Base-by-base conservation (phyloP, 306 rosid genomes). In the Benincasa hispida region DNA sequence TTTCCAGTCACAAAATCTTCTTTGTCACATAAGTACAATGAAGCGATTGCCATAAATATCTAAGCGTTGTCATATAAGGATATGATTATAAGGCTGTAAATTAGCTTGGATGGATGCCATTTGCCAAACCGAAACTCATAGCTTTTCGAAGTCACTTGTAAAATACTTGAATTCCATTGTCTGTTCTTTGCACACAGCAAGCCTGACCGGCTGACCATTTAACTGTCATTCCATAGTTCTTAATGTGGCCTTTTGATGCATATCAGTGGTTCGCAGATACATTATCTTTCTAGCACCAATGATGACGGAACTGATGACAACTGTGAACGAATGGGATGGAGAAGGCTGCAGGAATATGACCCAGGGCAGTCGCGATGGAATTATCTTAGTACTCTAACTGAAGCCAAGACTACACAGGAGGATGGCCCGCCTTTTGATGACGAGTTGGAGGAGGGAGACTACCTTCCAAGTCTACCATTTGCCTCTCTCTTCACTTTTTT, bases 391-490 rank as follows among this genome's bases (percentile, higher is more conserved):
- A 27, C 85, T 85, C 85, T 93, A 79, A 92, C 91, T 35, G 90
- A 88, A 78, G 91, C 89, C 84, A 87, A 73, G 78, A 79, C 80
- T 8, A 63, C 85, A 5, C 84, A 51, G 35, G 94, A 86, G 73
- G 89, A 82, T 48, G 62, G 73, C 66, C 68, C 72, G 70, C 81
- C 92, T 54, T 76, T 74, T 14, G 97, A 89, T 62, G 96, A 90
- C 59, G 97, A 91, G 55, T 68, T 76, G 53, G 93, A 90, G 74
- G 97, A 90, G 66, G 96, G 87, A 84, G 90, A 91, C 84, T 93
- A 91, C 81, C 92, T 88, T 62, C 87, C 98, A 39, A 91, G 92
- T 86, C 89, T 91, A 88, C 98, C 98, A 69, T 91, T 90, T 73
- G 96, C 97, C 30, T 93, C 96, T 39, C 90, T 90, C 70, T 91